Conservation (phyloP, 345 rosid genomes). For the Eucalyptus cloeziana region DNA sequence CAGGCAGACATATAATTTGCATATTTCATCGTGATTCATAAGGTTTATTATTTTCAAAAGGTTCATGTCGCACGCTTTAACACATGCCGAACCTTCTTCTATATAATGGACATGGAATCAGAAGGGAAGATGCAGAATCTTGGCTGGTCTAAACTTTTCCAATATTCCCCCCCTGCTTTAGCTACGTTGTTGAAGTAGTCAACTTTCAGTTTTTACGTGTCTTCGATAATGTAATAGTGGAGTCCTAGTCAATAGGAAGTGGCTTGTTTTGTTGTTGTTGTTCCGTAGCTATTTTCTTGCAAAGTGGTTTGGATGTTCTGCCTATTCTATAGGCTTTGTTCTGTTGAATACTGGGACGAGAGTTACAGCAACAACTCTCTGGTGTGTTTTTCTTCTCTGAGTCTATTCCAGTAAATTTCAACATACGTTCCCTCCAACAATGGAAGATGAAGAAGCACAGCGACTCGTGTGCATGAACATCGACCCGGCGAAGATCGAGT, state of each 20-base stretch:
- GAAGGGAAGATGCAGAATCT: not conserved
- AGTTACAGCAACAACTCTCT: too few relatives aligned
- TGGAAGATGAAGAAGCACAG: not conserved
- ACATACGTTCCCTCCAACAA: not conserved
- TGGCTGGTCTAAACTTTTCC: not conserved
- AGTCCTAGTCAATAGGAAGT: too few relatives aligned
- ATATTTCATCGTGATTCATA: not conserved
- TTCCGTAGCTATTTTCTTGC: too few relatives aligned
- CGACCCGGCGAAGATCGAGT: not conserved
- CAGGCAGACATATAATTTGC: not conserved
- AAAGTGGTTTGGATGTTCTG: too few relatives aligned
- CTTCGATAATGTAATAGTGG: too few relatives aligned
- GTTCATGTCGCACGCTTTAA: not conserved
- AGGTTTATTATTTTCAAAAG: not conserved
- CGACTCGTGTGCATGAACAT: not conserved
- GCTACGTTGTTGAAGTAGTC: too few relatives aligned
- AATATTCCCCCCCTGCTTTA: not conserved
- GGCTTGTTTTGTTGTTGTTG: too few relatives aligned
- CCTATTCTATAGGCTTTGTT: too few relatives aligned
- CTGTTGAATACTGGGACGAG: too few relatives aligned
- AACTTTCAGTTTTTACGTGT: too few relatives aligned
- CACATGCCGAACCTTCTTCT: not conserved
- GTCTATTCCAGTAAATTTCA: too few relatives aligned
- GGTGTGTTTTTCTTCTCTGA: too few relatives aligned
- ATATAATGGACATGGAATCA: not conserved